Conservation (phyloP, 805 yeast species). For the Candida sonorensis region DNA sequence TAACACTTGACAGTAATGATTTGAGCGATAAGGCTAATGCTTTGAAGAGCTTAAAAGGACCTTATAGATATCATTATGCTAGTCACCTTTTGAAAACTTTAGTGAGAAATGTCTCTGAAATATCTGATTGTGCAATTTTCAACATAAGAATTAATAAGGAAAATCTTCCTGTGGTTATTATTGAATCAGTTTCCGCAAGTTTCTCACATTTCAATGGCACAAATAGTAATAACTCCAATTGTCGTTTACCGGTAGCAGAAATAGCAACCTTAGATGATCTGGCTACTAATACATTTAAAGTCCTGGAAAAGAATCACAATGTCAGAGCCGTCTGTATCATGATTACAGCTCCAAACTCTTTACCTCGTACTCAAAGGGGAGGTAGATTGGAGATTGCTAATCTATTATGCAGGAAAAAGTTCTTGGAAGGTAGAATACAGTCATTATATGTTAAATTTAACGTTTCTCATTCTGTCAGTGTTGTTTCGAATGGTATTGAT, state of each 20-base stretch:
- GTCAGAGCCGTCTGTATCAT: conserved; percentile 77
- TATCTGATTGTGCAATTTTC: conserved; percentile 87
- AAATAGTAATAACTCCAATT: too few relatives aligned
- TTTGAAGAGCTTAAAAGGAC: conserved; percentile 10
- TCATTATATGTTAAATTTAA: conserved; percentile 80
- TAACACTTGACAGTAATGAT: conserved; percentile 10
- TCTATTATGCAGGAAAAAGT: conserved; percentile 70
- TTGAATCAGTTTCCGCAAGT: conserved; percentile 43
- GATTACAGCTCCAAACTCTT: conserved; percentile 69
- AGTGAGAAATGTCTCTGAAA: conserved; percentile 71
- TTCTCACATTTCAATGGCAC: too few relatives aligned
- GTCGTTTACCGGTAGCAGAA: too few relatives aligned
- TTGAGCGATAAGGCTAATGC: conserved; percentile 1
- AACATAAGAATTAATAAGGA: conserved; percentile 76
- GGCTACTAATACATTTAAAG: conserved; percentile 38
- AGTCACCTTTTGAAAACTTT: conserved; percentile 82
- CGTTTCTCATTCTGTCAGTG: conserved; percentile 52
- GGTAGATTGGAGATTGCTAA: conserved; percentile 93
- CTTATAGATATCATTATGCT: conserved; percentile 66
- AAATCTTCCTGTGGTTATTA: conserved; percentile 74
- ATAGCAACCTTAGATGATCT: conserved; percentile 40
- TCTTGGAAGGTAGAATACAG: conserved; percentile 71
- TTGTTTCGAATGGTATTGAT: conserved; percentile 71
- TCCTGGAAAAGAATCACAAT: conserved; percentile 52
- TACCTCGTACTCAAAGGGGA: conserved; percentile 78